These are phyloP conservation scores for Annulohypoxylon moriforme DNA, from an alignment of 495 filamentous ascomycete species.

Conservation along the genomic window DNA sequence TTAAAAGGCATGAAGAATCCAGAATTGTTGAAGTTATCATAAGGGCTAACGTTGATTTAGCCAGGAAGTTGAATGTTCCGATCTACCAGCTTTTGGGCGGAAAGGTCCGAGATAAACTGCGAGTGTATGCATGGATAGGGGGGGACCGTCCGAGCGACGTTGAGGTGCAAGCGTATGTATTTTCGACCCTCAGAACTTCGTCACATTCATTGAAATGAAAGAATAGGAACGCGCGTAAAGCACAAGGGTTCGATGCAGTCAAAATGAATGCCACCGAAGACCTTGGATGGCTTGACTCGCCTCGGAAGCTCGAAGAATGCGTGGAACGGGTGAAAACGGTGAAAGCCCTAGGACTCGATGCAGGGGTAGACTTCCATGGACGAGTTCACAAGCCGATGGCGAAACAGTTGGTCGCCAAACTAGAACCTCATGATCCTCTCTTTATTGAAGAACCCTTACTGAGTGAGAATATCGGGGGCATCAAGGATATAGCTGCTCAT, in stretches of 20 bases:
- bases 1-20: conserved; percentile 63
- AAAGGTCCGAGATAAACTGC: conserved; percentile 77
- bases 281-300: conserved; percentile 82
- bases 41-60: conserved; percentile 37
- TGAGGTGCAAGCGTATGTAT: conserved; percentile 67
- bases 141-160: conserved; percentile 82
- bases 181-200: background rate
- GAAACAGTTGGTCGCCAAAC: conserved; percentile 76
- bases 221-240: conserved; percentile 66
- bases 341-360: conserved; percentile 76
- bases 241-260: conserved; percentile 76
- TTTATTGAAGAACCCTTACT: conserved; percentile 85
- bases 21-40: background rate
- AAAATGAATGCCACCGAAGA: conserved; percentile 90
- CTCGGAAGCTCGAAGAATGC: conserved; percentile 68
- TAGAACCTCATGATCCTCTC: conserved; percentile 77
- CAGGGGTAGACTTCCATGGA: conserved; percentile 81
- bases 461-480: conserved; percentile 75
- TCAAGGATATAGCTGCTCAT: conserved; percentile 71
- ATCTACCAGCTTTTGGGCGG: conserved; percentile 81
- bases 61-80: conserved; percentile 70
- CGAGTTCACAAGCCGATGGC: conserved; percentile 85
- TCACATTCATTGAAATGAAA: conserved; percentile 1
- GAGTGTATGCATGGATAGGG: conserved; percentile 89
- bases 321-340: conserved; percentile 76